Percentiles rank a stretch among this genome's conserved stretches.
phyloP scores from a whole-genome alignment of 345 rosid genomes.

The Garcia nutans region DNA sequence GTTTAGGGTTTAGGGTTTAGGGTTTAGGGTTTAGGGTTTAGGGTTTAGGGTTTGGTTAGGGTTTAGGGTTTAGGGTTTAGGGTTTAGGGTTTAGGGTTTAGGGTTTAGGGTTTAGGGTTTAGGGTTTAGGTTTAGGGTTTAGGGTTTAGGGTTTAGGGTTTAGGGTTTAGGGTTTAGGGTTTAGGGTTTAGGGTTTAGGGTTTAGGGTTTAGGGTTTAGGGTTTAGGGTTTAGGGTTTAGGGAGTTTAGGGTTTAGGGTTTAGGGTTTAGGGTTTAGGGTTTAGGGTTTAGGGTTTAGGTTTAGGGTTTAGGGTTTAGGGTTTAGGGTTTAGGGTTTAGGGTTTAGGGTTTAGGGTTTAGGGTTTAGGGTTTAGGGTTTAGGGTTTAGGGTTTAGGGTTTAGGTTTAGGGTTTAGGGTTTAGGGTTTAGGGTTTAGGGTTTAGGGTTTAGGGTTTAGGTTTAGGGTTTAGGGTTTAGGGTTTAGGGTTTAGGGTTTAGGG shows the following conservation, averaged over 20 bases:
- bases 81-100: conserved; percentile 25
- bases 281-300: conserved; percentile 31
- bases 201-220: conserved; percentile 26
- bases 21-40: conserved; percentile 22
- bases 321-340: conserved; percentile 32
- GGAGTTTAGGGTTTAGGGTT: conserved; percentile 28
- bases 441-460: conserved; percentile 17
- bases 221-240: conserved; percentile 23
- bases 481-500: conserved; percentile 1
- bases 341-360: conserved; percentile 30
- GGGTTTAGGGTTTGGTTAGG: conserved; percentile 24
- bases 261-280: conserved; percentile 34
- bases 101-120: conserved; percentile 29
- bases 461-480: not conserved
- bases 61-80: conserved; percentile 19
- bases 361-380: conserved; percentile 21
- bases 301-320: conserved; percentile 27
- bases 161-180: conserved; percentile 30
- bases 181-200: conserved; percentile 22
- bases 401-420: conserved; percentile 12
- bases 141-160: conserved; percentile 33
- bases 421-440: conserved; percentile 13
- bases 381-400: conserved; percentile 12
- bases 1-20: conserved; percentile 27
- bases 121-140: conserved; percentile 23